Percentiles rank a stretch among this genome's conserved stretches.
These are phyloP conservation scores for Passalora sequoiae DNA, from an alignment of 2,329 filamentous ascomycete species.

Conservation along the genomic window DNA sequence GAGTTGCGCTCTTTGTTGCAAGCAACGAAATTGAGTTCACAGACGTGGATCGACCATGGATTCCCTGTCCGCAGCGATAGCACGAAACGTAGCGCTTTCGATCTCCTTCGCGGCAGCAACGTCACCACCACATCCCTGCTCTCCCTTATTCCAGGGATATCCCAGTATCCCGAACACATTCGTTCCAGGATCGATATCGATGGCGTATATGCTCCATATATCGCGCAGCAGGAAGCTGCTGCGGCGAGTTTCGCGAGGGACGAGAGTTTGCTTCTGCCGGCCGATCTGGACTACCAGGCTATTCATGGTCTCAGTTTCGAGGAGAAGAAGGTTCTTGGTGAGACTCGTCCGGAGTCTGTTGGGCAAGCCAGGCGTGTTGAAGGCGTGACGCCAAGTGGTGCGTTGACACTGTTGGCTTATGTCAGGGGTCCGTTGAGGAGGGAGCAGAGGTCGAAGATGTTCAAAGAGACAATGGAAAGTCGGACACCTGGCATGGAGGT, in stretches of 20 bases:
- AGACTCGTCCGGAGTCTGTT: slow-evolving; percentile 73
- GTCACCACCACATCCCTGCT: slow-evolving; percentile 56
- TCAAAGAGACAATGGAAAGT: slow-evolving; percentile 27
- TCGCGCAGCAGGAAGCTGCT: slow-evolving; percentile 63
- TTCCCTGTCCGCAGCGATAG: slow-evolving; percentile 65
- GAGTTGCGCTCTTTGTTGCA: slow-evolving; percentile 57
- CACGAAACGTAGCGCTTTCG: slow-evolving; percentile 65
- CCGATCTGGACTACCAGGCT: slow-evolving; percentile 67
- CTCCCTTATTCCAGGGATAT: slow-evolving; percentile 53
- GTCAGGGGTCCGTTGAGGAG: slow-evolving; percentile 47
- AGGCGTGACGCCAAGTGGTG: slow-evolving; percentile 56
- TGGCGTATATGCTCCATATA: slow-evolving; percentile 80
- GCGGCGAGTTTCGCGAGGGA: slow-evolving; percentile 67
- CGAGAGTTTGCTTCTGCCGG: slow-evolving; percentile 66
- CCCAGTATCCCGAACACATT: slow-evolving; percentile 54
- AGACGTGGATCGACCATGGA: slow-evolving; percentile 64
- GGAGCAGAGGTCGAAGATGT: slow-evolving; percentile 29
- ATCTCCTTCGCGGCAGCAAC: slow-evolving; percentile 67
- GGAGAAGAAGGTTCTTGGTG: slow-evolving; percentile 66
- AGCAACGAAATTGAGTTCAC: slow-evolving; percentile 53
- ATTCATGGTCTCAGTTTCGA: slow-evolving; percentile 73
- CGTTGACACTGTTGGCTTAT: slow-evolving; percentile 55
- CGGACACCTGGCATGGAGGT: slow-evolving; percentile 22
- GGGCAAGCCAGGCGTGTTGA: slow-evolving; percentile 86
- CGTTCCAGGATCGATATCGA: slow-evolving; percentile 71